Percentiles rank a stretch among this genome's conserved stretches.
Evolutionary conservation across 2,329 filamentous ascomycete species (phyloP).

Genomic region (Achaetomium macrosporum): DNA sequence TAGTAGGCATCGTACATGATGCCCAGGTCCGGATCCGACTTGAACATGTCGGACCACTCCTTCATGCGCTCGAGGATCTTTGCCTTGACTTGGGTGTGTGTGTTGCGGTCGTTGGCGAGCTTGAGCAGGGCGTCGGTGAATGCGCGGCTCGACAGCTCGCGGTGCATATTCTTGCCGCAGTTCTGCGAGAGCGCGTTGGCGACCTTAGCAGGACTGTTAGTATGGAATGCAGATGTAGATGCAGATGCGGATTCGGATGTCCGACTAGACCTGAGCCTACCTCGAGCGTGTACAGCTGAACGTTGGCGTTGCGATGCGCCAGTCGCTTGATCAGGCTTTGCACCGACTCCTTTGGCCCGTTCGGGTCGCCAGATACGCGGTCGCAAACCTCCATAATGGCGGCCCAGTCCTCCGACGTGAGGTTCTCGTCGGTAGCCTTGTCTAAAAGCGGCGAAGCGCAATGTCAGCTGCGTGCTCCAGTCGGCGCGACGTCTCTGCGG

Average conservation of each 20-base stretch:
- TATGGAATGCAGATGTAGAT: background rate
- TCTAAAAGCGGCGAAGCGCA: constrained; percentile 33
- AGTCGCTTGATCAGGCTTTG: constrained; percentile 87
- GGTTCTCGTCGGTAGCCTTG: constrained; percentile 92
- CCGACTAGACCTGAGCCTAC: constrained; percentile 36
- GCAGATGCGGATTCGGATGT: background rate
- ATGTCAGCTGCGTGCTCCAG: constrained; percentile 16
- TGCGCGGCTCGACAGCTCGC: constrained; percentile 81
- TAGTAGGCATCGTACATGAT: constrained; percentile 97
- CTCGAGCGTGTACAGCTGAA: constrained; percentile 91
- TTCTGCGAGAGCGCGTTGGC: constrained; percentile 90
- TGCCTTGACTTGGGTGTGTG: constrained; percentile 90
- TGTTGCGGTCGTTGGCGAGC: constrained; percentile 89
- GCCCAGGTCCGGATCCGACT: constrained; percentile 79
- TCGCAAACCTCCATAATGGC: constrained; percentile 61
- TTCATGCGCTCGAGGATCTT: constrained; percentile 97
- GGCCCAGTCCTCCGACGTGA: constrained; percentile 73
- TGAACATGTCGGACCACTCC: constrained; percentile 94
- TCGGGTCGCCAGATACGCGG: constrained; percentile 48
- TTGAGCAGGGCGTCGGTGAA: constrained; percentile 92
- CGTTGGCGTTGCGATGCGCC: constrained; percentile 90
- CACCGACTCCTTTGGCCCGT: constrained; percentile 73
- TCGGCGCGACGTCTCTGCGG: background rate
- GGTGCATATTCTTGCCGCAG: constrained; percentile 79
- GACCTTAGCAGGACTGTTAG: constrained; percentile 45